Base-by-base conservation (phyloP, 2,329 filamentous ascomycete species). In the Hypoxylon sp. region DNA sequence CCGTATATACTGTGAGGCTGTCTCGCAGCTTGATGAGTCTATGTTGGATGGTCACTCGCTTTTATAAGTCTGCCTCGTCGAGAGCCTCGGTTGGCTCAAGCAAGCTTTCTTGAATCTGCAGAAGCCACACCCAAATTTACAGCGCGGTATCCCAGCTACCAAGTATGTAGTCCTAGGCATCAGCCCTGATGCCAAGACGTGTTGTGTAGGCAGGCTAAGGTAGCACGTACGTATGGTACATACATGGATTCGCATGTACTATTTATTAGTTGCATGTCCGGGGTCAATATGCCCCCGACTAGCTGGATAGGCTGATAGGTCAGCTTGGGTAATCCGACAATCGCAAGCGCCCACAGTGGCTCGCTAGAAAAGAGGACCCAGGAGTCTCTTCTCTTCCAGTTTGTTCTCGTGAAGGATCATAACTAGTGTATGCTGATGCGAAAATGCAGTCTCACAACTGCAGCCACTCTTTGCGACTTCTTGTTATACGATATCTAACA, bases 21-120 rank as follows among this genome's bases (percentile, higher is more conserved):
- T 48, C 42, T 53, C 11, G 27, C 42, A 48, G 49, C 44, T 62
- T 33, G 60, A 37, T n/a, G 35, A 33, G 56, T 14, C 25, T 46
- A 54, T 53, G 40, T 40, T 30, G 37, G 58, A 44, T 44, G 55
- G 13, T 27, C 10, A 42, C 10, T 17, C 33, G 37, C 13, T 44
- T 61, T 61, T 60, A 58, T 51, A 25, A 66, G 40, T 69, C 42
- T 67, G 60, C 67, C 67, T 67, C 27, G 51, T 61, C 11, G n/a
- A 60, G 33, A 60, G 60, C 53, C 59, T 66, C 59, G 35, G 55
- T 46, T 31, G 17, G 44, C 10, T 35, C 40, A 25, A 35, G 46
- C 48, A 51, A 50, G 31, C 30, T 25, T 66, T 44, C 40, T 60
- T 51, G 13, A 40, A 50, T 56, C 57, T 53, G 60, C 22, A 62